Percentiles rank a stretch among this genome's conserved stretches.
phyloP scores from a whole-genome alignment of 148 eudicot species.

The Amaranthus hypochondriacus region DNA sequence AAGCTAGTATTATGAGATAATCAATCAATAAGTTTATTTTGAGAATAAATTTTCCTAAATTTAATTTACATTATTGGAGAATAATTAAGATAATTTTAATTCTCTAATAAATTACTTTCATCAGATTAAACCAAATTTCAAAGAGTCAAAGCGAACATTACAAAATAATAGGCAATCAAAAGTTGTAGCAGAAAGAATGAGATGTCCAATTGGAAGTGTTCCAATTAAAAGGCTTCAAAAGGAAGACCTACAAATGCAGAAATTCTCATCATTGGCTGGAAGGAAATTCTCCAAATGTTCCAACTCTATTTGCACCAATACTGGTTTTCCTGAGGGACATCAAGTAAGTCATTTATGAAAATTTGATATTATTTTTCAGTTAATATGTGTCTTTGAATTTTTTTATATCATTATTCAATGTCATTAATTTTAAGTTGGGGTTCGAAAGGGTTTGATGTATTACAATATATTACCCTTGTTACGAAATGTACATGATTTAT shows the following conservation, averaged over 20 bases:
- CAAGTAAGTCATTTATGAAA: conserved; percentile 6
- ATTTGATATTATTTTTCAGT: neutral
- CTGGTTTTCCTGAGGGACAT: neutral
- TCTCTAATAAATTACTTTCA: neutral
- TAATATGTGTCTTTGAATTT: too few relatives aligned
- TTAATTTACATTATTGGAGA: too few relatives aligned
- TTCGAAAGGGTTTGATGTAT: too few relatives aligned
- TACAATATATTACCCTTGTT: too few relatives aligned
- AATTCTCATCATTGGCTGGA: neutral
- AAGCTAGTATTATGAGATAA: too few relatives aligned
- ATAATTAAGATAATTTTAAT: too few relatives aligned
- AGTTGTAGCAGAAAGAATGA: conserved; percentile 8
- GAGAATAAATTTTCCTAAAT: too few relatives aligned
- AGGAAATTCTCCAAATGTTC: neutral
- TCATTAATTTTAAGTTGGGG: too few relatives aligned
- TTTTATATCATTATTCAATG: neutral
- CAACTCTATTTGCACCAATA: neutral
- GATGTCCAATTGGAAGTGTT: conserved; percentile 26
- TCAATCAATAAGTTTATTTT: too few relatives aligned
- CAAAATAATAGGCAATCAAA: neutral
- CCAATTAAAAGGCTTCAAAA: conserved; percentile 18
- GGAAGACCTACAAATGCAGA: conserved; percentile 22
- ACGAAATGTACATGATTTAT: too few relatives aligned
- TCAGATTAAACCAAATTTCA: conserved; percentile 18
- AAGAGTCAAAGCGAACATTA: neutral